Conservation (phyloP, 352 stramenopile species). For the Pythium pectinolyticum region DNA sequence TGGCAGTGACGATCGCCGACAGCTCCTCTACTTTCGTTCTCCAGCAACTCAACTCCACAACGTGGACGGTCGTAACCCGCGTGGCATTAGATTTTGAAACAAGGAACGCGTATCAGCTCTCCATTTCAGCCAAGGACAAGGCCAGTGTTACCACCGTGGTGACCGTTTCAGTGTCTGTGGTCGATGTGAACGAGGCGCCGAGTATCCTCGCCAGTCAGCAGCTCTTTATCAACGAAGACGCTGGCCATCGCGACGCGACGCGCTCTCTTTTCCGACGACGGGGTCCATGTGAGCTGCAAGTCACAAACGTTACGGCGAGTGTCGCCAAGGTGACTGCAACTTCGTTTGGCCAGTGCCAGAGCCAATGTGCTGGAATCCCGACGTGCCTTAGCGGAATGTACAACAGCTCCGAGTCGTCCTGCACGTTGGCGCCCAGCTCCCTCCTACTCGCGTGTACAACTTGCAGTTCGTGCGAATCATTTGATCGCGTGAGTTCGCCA, state of each 20-base stretch:
- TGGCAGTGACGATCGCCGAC: conserved; percentile 15
- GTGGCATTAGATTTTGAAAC: conserved; percentile 30
- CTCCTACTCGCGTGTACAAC: conserved; percentile 4
- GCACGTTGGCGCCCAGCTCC: conserved; percentile 2
- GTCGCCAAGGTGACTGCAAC: background rate
- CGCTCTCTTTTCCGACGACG: conserved; percentile 16
- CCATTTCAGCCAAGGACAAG: conserved; percentile 20
- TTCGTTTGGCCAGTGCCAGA: conserved; percentile 23
- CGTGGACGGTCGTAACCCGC: conserved; percentile 16
- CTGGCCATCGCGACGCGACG: background rate
- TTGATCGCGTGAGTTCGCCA: conserved; percentile 15
- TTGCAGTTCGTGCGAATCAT: conserved; percentile 18
- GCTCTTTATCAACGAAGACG: conserved; percentile 32
- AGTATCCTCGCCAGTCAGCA: conserved; percentile 16
- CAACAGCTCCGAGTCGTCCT: conserved; percentile 19
- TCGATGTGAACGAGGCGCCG: conserved; percentile 31
- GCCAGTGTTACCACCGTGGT: conserved; percentile 13
- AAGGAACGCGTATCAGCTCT: conserved; percentile 12
- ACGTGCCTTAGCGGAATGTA: conserved; percentile 16
- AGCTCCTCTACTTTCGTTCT: conserved; percentile 16
- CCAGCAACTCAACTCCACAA: conserved; percentile 24
- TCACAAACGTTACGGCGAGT: background rate
- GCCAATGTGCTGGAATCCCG: conserved; percentile 3
- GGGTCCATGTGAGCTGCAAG: conserved; percentile 14
- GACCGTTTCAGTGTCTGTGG: conserved; percentile 8